These are phyloP conservation scores for Rubroshorea leprosula DNA, from an alignment of 345 rosid genomes.

Conservation along the genomic window DNA sequence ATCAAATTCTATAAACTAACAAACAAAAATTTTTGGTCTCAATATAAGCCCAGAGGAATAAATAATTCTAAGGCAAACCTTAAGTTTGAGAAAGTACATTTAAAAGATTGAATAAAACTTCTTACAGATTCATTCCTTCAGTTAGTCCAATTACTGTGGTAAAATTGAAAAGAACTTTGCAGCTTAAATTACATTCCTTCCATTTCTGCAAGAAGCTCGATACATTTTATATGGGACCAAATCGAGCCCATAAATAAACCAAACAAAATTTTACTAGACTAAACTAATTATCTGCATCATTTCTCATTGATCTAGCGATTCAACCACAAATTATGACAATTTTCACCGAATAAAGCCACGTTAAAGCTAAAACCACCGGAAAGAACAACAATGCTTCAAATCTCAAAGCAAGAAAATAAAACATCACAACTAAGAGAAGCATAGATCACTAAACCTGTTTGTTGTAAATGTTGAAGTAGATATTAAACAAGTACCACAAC, in stretches of 20 bases:
- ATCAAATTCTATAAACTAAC: background rate
- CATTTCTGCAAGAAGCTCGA: background rate
- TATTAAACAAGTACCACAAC: conserved; percentile 85
- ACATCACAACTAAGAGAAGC: background rate
- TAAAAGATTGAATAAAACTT: no score
- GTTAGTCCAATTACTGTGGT: no score
- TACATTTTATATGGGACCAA: background rate
- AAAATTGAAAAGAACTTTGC: no score
- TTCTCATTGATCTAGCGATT: background rate
- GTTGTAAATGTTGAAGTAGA: conserved; percentile 98
- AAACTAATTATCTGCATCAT: background rate
- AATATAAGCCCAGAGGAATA: no score
- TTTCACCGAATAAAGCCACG: background rate
- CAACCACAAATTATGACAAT: background rate
- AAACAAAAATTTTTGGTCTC: background rate
- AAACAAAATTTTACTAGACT: background rate
- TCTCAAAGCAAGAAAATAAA: background rate
- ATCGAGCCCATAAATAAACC: background rate
- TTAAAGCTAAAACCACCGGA: background rate
- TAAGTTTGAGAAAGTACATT: no score
- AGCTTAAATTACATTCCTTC: no score
- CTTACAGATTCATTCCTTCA: no score
- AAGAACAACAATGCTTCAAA: background rate
- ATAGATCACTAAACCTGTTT: conserved; percentile 60
- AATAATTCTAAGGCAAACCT: no score